A percentile compares a stretch with the other conserved stretches of the same genome.
These are phyloP conservation scores for Aspergillus ellipticus DNA, from an alignment of 495 filamentous ascomycete species.

Conservation along the genomic window DNA sequence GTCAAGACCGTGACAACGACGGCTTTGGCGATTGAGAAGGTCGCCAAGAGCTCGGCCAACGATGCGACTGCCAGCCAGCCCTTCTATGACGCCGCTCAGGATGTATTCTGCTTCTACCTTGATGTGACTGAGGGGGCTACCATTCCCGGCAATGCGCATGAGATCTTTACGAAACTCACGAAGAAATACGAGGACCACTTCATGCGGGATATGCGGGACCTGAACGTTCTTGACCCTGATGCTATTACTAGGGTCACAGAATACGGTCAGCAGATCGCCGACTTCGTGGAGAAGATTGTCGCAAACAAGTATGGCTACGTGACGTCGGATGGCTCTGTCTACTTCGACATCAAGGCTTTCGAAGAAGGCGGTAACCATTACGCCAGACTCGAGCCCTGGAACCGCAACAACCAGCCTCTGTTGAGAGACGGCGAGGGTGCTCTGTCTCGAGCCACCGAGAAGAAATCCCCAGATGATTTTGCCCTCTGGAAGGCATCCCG, in stretches of 20 bases:
- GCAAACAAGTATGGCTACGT: conserved; percentile 82
- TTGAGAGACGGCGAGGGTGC: conserved; percentile 81
- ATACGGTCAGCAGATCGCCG: conserved; percentile 78
- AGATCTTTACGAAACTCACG: conserved; percentile 77
- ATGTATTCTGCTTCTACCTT: conserved; percentile 81
- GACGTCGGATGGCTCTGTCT: conserved; percentile 80
- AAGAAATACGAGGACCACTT: conserved; percentile 79
- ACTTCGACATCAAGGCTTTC: conserved; percentile 88
- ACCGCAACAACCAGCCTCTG: conserved; percentile 75
- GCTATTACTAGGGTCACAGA: conserved; percentile 83
- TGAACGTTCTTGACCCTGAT: conserved; percentile 84
- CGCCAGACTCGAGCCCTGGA: conserved; percentile 83
- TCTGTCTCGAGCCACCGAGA: conserved; percentile 61
- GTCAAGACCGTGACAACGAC: conserved; percentile 70
- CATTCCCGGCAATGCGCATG: conserved; percentile 71
- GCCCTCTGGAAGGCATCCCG: conserved; percentile 94
- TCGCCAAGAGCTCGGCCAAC: conserved; percentile 23
- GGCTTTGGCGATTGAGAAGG: conserved; percentile 49
- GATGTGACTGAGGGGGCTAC: conserved; percentile 71
- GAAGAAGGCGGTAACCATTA: conserved; percentile 81
- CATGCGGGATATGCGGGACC: conserved; percentile 73
- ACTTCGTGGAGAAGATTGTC: conserved; percentile 73
- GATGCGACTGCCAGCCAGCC: conserved; percentile 45
- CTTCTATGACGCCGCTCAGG: conserved; percentile 52
- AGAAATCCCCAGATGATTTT: conserved; percentile 76